Conservation (phyloP, 2,329 filamentous ascomycete species). For the Grosmannia clavigera region DNA sequence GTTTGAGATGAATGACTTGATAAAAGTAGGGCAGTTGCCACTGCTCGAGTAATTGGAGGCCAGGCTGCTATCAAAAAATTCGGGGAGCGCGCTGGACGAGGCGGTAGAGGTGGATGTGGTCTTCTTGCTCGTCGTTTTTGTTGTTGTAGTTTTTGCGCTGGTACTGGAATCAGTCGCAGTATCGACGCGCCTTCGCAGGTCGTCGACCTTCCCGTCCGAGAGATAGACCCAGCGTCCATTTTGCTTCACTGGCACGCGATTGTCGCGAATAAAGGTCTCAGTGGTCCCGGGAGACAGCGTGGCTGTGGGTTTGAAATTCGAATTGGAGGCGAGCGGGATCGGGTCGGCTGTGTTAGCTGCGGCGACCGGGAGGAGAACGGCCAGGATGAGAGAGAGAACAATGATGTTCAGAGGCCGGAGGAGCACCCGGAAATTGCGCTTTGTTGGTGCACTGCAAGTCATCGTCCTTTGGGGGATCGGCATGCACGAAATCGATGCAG, state of each 20-base stretch:
- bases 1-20: conserved; percentile 53
- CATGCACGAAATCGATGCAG: not conserved
- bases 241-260: conserved; percentile 20
- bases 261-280: conserved; percentile 24
- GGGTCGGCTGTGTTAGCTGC: conserved; percentile 4
- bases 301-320: conserved; percentile 2
- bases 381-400: conserved; percentile 14
- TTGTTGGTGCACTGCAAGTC: not conserved
- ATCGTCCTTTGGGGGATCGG: conserved; percentile 4
- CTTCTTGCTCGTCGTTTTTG: conserved; percentile 10
- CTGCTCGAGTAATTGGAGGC: conserved; percentile 46
- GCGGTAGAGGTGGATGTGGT: conserved; percentile 17
- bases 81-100: conserved; percentile 37
- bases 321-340: conserved; percentile 1
- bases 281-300: conserved; percentile 13
- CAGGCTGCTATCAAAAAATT: conserved; percentile 54
- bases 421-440: not conserved
- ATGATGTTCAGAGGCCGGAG: conserved; percentile 15
- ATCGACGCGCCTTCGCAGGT: conserved; percentile 11
- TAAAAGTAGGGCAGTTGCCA: conserved; percentile 52
- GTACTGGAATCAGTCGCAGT: conserved; percentile 2
- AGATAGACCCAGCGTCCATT: conserved; percentile 25
- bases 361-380: conserved; percentile 12
- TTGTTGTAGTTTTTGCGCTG: conserved; percentile 3
- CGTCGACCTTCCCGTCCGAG: conserved; percentile 19